Evolutionary conservation across 2,329 filamentous ascomycete species (phyloP).

Genomic region (Nemania bipapillata): DNA sequence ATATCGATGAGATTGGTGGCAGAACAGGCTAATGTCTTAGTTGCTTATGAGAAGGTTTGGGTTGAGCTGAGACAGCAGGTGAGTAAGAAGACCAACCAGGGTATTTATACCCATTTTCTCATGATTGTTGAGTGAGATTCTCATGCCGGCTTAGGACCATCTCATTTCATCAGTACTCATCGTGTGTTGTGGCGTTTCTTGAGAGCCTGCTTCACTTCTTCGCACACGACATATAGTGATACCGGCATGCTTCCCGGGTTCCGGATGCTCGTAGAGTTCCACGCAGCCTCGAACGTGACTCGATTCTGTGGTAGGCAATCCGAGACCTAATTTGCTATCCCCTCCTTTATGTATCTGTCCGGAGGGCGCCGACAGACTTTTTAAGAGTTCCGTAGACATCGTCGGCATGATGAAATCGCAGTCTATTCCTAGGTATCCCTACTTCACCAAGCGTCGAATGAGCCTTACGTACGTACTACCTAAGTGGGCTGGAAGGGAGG

Average conservation of each 20-base stretch:
- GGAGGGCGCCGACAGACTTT: slow-evolving; percentile 7
- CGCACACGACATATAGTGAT: not conserved
- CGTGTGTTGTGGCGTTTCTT: not conserved
- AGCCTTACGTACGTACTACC: not conserved
- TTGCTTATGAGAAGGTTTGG: not conserved
- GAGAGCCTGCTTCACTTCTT: not conserved
- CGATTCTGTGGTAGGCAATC: slow-evolving; percentile 24
- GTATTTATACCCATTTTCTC: slow-evolving; percentile 17
- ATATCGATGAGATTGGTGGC: not conserved
- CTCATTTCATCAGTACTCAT: not conserved
- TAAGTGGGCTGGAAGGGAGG: not conserved
- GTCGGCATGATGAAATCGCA: not conserved
- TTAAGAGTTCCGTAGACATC: not conserved
- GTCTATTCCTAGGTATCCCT: not conserved
- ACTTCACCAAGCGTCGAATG: not conserved
- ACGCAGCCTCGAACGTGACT: slow-evolving; percentile 25
- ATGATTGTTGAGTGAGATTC: not conserved
- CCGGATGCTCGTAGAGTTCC: slow-evolving; percentile 12
- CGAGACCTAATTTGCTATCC: slow-evolving; percentile 23
- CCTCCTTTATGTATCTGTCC: not conserved
- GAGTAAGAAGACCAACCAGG: not conserved
- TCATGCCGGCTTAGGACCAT: not conserved
- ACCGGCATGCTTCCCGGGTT: not conserved
- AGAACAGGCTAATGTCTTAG: not conserved
- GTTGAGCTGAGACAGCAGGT: not conserved